Evolutionary conservation across 805 yeast species (phyloP), one percentile per base, ranked within the genome.

Genomic region (Saturnispora serradocipensis): DNA sequence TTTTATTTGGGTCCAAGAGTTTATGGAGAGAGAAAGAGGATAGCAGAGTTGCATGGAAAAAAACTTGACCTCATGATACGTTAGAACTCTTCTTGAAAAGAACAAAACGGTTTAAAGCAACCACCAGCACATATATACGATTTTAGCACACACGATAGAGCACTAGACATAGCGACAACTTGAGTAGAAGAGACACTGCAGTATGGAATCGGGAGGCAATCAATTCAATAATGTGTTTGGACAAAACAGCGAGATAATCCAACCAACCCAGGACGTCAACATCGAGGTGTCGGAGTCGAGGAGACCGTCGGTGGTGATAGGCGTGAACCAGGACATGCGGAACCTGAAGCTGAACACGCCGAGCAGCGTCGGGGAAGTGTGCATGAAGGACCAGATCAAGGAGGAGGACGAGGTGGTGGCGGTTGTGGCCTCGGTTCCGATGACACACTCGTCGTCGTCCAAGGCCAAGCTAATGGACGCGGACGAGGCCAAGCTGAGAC

Each of bases 131-230:
- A 30, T 30, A 30, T 13, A 30, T 30, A 30, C 34, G 11, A 4
- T 30, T 30, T 30, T 30, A 10, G 11, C 11, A 30, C 15, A 30
- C 15, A 30, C 13, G 5, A 10, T 30, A 7, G 15, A 30, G 15
- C 5, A 13, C 15, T 9, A 30, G 34, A 30, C 34, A 30, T n/a
- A 13, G 15, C 5, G 34, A 30, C 34, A 30, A 30, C 7, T 30
- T 30, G 34, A 30, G 11, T 30, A 30, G 34, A 30, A 30, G 15
- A 30, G 13, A 30, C 11, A 11, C 11, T 30, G 34, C 34, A 30
- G 34, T 30, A 72, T 71, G 74, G 69, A 62, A 54, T 66, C 72
- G 6, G 74, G 69, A 50, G 48, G 67, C 34, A 70, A 72, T 52
- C 65, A 61, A 43, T 63, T 56, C 64, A 70, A 63, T 58, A 65